phyloP scores from a whole-genome alignment of 2,329 filamentous ascomycete genomes.

The Falciphora oryzae region DNA sequence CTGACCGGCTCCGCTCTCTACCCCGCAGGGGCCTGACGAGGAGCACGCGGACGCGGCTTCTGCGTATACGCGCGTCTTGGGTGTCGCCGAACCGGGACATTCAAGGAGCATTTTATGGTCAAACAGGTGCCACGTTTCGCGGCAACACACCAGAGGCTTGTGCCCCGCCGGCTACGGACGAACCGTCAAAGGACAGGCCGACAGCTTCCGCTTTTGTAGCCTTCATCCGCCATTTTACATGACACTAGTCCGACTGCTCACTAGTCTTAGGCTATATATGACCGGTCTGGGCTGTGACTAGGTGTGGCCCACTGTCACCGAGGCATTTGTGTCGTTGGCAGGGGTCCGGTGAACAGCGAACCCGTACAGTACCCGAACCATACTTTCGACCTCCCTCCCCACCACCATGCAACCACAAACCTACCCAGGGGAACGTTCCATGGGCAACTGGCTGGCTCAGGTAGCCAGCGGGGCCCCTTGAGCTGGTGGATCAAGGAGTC shows the following conservation, averaged over 20 bases:
- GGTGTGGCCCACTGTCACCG: not conserved
- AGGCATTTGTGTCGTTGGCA: not conserved
- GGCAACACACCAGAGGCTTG: no score
- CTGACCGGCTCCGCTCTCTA: not conserved
- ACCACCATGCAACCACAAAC: not conserved
- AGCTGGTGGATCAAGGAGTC: not conserved
- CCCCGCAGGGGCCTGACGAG: not conserved
- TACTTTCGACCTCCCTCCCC: not conserved
- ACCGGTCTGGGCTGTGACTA: not conserved
- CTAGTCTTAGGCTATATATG: no score
- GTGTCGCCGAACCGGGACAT: not conserved
- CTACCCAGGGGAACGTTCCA: not conserved
- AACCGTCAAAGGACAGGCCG: no score
- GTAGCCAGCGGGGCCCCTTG: no score
- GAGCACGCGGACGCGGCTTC: no score
- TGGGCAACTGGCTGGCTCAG: not conserved
- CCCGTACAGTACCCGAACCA: not conserved
- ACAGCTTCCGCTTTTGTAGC: no score
- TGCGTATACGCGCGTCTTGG: no score
- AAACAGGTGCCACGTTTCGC: not conserved
- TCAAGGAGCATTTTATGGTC: not conserved
- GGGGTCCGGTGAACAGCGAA: not conserved
- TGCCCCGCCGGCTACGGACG: no score
- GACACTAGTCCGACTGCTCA: no score
- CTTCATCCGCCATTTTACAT: not conserved